phyloP scores from a whole-genome alignment of 1,284 basidiomycete genomes.

The Cryptococcus floricola region DNA sequence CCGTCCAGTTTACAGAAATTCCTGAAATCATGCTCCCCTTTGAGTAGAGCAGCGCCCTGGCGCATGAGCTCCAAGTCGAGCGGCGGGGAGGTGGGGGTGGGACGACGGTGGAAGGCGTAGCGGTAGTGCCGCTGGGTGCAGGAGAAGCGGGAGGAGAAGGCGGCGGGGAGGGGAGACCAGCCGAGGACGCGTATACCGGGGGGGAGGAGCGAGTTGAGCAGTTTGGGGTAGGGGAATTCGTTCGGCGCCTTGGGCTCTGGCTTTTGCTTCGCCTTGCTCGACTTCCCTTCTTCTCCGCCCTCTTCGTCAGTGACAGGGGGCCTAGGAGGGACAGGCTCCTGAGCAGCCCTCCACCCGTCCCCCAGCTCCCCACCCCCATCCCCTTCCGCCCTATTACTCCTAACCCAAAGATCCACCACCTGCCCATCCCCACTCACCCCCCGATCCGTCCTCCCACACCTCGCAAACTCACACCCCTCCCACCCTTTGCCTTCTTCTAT shows the following conservation, averaged over 20 bases:
- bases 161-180: constrained; percentile 81
- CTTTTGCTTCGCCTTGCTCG: background rate
- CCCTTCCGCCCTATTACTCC: constrained; percentile 53
- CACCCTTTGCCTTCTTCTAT: constrained; percentile 69
- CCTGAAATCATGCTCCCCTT: constrained; percentile 93
- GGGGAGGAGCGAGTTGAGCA: constrained; percentile 88
- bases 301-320: constrained; percentile 1
- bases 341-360: constrained; percentile 19
- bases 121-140: constrained; percentile 92
- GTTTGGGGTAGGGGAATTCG: constrained; percentile 74
- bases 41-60: constrained; percentile 64
- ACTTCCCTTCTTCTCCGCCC: constrained; percentile 5
- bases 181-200: constrained; percentile 85
- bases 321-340: constrained; percentile 8
- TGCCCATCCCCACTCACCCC: constrained; percentile 94
- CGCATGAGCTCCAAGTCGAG: constrained; percentile 75
- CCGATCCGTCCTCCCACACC: constrained; percentile 89
- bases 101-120: constrained; percentile 72
- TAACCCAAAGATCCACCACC: constrained; percentile 85
- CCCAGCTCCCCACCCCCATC: constrained; percentile 33
- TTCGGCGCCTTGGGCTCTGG: constrained; percentile 22
- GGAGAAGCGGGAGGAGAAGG: constrained; percentile 84
- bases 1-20: constrained; percentile 96
- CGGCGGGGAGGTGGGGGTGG: constrained; percentile 37
- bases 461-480: constrained; percentile 82